These are phyloP conservation scores for Taiozyma sp. DNA, from an alignment of 1,139 yeast species.

Conservation along the genomic window DNA sequence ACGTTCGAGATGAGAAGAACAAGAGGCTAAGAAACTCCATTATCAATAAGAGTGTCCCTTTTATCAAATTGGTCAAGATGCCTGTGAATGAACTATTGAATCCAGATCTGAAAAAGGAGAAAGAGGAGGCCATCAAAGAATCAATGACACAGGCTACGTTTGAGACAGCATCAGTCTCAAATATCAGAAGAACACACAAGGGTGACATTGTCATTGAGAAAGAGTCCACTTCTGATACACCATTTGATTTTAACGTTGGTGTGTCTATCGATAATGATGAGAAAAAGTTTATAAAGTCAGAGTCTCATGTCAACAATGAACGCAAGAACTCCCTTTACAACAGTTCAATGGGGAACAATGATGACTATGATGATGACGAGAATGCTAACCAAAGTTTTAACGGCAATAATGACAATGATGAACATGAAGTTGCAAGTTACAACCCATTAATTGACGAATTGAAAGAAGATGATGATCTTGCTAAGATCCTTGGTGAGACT, in stretches of 20 bases:
- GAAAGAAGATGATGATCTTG: slow-evolving; percentile 16
- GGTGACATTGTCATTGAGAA: slow-evolving; percentile 80
- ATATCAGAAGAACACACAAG: slow-evolving; percentile 75
- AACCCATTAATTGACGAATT: slow-evolving; percentile 1
- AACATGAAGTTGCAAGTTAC: slow-evolving; percentile 3
- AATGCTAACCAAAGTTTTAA: background rate
- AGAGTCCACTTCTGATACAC: slow-evolving; percentile 37
- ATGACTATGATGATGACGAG: slow-evolving; percentile 4
- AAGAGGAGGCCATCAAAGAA: slow-evolving; percentile 68
- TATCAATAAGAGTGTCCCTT: slow-evolving; percentile 40
- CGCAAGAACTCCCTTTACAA: slow-evolving; percentile 13
- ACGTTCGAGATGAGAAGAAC: slow-evolving; percentile 50
- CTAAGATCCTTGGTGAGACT: slow-evolving; percentile 14
- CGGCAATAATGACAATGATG: slow-evolving; percentile 13
- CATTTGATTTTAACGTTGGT: slow-evolving; percentile 25
- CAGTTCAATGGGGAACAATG: slow-evolving; percentile 26
- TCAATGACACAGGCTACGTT: slow-evolving; percentile 61
- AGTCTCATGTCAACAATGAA: slow-evolving; percentile 7
- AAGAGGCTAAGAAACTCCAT: slow-evolving; percentile 42
- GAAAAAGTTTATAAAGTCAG: slow-evolving; percentile 19
- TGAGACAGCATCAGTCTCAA: slow-evolving; percentile 50
- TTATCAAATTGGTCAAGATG: slow-evolving; percentile 51
- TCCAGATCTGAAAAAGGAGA: slow-evolving; percentile 66
- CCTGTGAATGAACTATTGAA: slow-evolving; percentile 64
- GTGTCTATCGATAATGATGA: slow-evolving; percentile 32